A percentile compares a stretch with the other conserved stretches of the same genome.
These are phyloP conservation scores for Rhodomyrtus psidioides DNA, from an alignment of 441 rosid genomes.

Conservation along the genomic window DNA sequence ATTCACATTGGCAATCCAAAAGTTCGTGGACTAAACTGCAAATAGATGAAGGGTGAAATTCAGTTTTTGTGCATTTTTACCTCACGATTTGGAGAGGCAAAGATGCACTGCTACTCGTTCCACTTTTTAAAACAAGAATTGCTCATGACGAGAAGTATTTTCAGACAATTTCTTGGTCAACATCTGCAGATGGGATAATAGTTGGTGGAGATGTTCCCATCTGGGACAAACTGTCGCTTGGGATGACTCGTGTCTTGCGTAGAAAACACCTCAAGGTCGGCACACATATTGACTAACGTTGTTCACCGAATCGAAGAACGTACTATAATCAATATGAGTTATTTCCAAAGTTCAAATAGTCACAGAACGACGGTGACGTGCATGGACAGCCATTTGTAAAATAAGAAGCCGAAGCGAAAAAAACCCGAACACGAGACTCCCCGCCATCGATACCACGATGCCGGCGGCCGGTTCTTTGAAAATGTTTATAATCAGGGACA, in stretches of 20 bases:
- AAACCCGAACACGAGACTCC: background rate
- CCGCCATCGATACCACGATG: background rate
- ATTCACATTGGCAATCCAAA: background rate
- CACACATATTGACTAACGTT: background rate
- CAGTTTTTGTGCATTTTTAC: background rate
- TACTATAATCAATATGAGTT: background rate
- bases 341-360: background rate
- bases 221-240: background rate
- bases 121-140: background rate
- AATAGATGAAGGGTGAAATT: background rate
- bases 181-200: background rate
- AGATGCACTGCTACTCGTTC: background rate
- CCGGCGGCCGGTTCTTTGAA: background rate
- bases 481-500: background rate
- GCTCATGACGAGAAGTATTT: background rate
- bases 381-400: background rate
- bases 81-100: background rate
- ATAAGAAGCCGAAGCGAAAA: background rate
- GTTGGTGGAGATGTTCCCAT: background rate
- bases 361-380: background rate
- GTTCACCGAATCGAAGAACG: background rate
- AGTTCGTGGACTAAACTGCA: background rate
- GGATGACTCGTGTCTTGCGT: background rate
- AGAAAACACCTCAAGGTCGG: background rate
- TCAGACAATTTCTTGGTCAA: background rate